Percentiles rank a stretch among this genome's conserved stretches.
These are phyloP conservation scores for Kokia cookei DNA, from an alignment of 441 rosid genomes.

Conservation along the genomic window DNA sequence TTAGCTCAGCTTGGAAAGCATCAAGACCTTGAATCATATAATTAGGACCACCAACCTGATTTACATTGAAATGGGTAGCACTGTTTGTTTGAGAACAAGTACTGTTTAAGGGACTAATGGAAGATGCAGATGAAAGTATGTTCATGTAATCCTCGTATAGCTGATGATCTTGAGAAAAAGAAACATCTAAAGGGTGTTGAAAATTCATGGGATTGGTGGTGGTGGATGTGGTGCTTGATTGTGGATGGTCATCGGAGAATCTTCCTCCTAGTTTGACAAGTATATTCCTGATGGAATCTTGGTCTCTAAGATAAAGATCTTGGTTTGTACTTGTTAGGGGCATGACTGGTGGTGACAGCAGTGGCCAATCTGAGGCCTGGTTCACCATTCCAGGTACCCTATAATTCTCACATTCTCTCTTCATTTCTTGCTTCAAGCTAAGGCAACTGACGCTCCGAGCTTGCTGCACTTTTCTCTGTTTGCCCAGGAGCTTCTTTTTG, in stretches of 20 bases:
- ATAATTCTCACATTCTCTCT: conserved; percentile 29
- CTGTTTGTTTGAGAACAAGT: conserved; percentile 11
- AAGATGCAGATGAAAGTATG: conserved; percentile 22
- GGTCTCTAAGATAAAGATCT: conserved; percentile 30
- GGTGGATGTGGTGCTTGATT: conserved; percentile 3
- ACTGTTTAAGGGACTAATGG: conserved; percentile 19
- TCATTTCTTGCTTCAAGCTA: conserved; percentile 39
- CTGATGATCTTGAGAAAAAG: conserved; percentile 25
- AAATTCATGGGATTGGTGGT: not conserved
- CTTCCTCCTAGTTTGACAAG: conserved; percentile 40
- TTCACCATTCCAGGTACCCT: conserved; percentile 17
- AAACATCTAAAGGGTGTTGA: conserved; percentile 15
- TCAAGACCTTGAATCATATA: conserved; percentile 17
- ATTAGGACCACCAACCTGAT: not conserved
- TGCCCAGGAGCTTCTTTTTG: conserved; percentile 60
- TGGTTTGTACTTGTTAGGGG: conserved; percentile 11
- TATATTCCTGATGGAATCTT: conserved; percentile 31
- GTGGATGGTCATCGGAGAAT: conserved; percentile 30
- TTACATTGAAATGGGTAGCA: not conserved
- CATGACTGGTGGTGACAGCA: conserved; percentile 27
- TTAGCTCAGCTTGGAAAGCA: conserved; percentile 13
- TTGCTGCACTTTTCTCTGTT: conserved; percentile 56
- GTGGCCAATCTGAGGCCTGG: conserved; percentile 36
- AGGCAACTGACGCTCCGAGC: conserved; percentile 16
- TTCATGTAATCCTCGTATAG: conserved; percentile 14